Conservation (phyloP, 2,329 filamentous ascomycete species). For the Penicillium sp. region DNA sequence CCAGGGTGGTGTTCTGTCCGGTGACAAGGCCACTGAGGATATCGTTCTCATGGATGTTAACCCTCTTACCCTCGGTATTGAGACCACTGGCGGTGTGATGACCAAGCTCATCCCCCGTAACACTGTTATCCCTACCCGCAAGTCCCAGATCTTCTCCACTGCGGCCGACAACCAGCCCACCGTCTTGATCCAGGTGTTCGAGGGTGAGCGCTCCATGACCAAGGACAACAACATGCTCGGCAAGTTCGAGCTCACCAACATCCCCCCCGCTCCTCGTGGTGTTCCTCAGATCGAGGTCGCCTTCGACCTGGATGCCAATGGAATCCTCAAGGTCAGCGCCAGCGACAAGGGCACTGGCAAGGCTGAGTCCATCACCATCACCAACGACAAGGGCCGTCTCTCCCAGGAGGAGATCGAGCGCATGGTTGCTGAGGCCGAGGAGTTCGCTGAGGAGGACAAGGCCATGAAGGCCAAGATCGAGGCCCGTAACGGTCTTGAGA, state of each 20-base stretch:
- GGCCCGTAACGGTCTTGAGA: conserved; percentile 94
- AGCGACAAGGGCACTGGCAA: conserved; percentile 98
- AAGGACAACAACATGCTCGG: conserved; percentile 97
- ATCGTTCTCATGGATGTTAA: conserved; percentile 97
- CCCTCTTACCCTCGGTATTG: conserved; percentile 92
- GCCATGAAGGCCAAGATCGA: conserved; percentile 95
- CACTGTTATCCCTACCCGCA: conserved; percentile 91
- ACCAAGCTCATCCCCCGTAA: conserved; percentile 94
- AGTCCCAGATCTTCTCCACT: conserved; percentile 97
- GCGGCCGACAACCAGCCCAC: conserved; percentile 95
- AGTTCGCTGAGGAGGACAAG: conserved; percentile 99
- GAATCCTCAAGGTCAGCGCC: conserved; percentile 94
- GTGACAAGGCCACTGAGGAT: conserved; percentile 76
- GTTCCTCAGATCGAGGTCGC: conserved; percentile 98
- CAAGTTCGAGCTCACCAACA: conserved; percentile 97
- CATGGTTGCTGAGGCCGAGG: conserved; percentile 98
- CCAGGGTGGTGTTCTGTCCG: conserved; percentile 91
- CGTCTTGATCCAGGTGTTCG: conserved; percentile 91
- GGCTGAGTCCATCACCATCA: conserved; percentile 96
- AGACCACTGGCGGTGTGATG: conserved; percentile 97
- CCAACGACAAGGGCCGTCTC: conserved; percentile 98
- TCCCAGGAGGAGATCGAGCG: conserved; percentile 97
- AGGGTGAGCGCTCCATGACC: conserved; percentile 90
- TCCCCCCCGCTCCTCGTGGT: conserved; percentile 90
- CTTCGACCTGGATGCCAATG: conserved; percentile 97